Evolutionary conservation across 768 basidiomycete genomes (phyloP).

Genomic region (Serendipita sp.): DNA sequence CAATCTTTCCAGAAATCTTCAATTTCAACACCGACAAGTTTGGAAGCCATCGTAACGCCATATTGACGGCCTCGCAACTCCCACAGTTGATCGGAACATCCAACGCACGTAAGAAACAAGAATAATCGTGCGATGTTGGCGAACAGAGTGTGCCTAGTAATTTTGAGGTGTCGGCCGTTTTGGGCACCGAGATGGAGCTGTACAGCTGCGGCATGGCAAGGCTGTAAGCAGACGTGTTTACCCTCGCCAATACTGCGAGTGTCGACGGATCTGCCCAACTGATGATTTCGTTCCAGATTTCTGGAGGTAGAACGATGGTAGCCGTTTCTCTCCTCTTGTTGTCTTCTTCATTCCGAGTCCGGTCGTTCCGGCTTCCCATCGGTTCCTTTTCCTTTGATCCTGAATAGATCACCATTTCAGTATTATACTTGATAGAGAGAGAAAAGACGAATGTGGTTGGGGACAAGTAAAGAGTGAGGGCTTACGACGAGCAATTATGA

Average conservation of each 20-base stretch:
- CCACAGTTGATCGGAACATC: background rate
- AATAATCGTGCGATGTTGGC: background rate
- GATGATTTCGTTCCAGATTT: background rate
- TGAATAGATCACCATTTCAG: too few relatives aligned
- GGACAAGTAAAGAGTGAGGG: too few relatives aligned
- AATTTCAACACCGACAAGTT: background rate
- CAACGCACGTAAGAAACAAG: background rate
- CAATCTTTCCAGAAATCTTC: background rate
- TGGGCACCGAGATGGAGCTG: background rate
- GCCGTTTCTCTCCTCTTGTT: too few relatives aligned
- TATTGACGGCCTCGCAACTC: background rate
- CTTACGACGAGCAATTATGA: too few relatives aligned
- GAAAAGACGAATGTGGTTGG: too few relatives aligned
- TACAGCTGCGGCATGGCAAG: background rate
- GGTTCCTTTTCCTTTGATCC: too few relatives aligned
- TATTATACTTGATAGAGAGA: too few relatives aligned
- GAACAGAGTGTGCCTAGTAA: background rate
- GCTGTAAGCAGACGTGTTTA: background rate
- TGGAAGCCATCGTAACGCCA: background rate
- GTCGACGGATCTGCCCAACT: background rate
- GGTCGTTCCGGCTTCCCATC: too few relatives aligned
- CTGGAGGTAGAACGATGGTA: conserved; percentile 4
- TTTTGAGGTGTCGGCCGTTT: background rate
- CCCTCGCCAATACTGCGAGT: background rate
- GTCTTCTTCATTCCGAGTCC: too few relatives aligned